Evolutionary conservation across 495 filamentous ascomycete genomes (phyloP).

Genomic region (Staphylotrichum longicolle): DNA sequence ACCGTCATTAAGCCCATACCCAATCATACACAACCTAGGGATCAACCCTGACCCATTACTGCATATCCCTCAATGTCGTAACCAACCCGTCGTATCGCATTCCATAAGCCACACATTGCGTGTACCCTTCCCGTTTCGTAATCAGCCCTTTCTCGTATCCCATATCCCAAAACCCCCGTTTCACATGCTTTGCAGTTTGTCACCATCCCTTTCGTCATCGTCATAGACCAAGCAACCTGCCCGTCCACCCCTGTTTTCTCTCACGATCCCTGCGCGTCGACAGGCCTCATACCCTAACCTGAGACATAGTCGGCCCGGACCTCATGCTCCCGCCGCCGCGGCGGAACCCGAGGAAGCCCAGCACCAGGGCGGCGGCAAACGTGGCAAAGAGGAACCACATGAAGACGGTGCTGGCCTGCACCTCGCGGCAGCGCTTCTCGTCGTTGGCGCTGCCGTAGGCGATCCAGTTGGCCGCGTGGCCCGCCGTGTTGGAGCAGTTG

Average conservation of each 20-base stretch:
- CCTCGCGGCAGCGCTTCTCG: slow-evolving; percentile 48
- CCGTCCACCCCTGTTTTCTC: not conserved
- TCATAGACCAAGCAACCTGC: not conserved
- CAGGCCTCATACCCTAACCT: slow-evolving; percentile 42
- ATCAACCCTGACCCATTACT: slow-evolving; percentile 6
- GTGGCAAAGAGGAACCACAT: slow-evolving; percentile 50
- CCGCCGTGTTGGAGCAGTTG: slow-evolving; percentile 39
- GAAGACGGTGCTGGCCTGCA: slow-evolving; percentile 50
- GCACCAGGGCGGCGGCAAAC: slow-evolving; percentile 35
- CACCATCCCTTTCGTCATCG: not conserved
- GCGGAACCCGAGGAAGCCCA: slow-evolving; percentile 40
- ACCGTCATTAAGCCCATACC: slow-evolving; percentile 1
- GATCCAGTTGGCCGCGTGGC: slow-evolving; percentile 39
- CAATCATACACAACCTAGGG: slow-evolving; percentile 4
- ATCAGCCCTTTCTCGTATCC: no score
- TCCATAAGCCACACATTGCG: not conserved
- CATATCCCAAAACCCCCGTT: no score
- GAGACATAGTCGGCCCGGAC: slow-evolving; percentile 45
- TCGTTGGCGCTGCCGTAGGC: slow-evolving; percentile 45
- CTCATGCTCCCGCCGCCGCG: slow-evolving; percentile 43
- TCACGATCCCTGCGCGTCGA: not conserved
- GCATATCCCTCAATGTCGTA: not conserved
- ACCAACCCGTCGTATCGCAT: not conserved
- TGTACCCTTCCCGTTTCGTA: not conserved
- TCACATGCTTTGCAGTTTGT: no score